Percentiles rank a stretch among this genome's conserved stretches.
phyloP scores from a whole-genome alignment of 495 filamentous ascomycete genomes.

The Penicillium flavigenum region DNA sequence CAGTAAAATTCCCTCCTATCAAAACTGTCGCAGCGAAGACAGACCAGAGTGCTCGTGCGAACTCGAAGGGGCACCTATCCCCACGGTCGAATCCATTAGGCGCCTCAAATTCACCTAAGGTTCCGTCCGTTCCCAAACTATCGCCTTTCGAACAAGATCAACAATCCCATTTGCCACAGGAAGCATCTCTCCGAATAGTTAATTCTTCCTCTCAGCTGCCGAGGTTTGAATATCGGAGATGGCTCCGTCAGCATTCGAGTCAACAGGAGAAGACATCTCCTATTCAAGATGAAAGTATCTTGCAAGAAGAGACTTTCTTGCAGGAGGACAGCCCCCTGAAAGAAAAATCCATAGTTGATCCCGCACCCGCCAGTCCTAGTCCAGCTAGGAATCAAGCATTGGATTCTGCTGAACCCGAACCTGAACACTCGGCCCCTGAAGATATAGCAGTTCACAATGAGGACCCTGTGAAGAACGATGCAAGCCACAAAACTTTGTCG shows the following conservation, averaged over 20 bases:
- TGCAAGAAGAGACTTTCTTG: constrained; percentile 11
- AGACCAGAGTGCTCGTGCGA: not conserved
- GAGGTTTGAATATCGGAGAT: constrained; percentile 49
- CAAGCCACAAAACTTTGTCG: constrained; percentile 9
- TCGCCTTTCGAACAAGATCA: constrained; percentile 5
- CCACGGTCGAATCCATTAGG: not conserved
- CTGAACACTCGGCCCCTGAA: not conserved
- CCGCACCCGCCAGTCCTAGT: not conserved
- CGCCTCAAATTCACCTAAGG: not conserved
- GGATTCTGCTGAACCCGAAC: not conserved
- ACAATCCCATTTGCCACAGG: not conserved
- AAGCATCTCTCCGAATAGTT: constrained; percentile 35
- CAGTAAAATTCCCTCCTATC: not conserved
- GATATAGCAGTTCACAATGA: not conserved
- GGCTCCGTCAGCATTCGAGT: constrained; percentile 14
- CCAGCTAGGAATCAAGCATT: not conserved
- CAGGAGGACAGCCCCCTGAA: not conserved
- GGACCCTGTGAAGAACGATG: not conserved
- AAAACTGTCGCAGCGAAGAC: not conserved
- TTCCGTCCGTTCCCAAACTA: not conserved
- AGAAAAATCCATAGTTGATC: not conserved
- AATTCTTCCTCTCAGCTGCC: constrained; percentile 46
- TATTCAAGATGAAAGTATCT: constrained; percentile 4
- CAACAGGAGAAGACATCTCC: constrained; percentile 8
- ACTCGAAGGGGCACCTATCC: not conserved